Percentiles rank a stretch among this genome's conserved stretches.
phyloP scores from a whole-genome alignment of 1,284 basidiomycete species.

The Cerioporus squamosus region DNA sequence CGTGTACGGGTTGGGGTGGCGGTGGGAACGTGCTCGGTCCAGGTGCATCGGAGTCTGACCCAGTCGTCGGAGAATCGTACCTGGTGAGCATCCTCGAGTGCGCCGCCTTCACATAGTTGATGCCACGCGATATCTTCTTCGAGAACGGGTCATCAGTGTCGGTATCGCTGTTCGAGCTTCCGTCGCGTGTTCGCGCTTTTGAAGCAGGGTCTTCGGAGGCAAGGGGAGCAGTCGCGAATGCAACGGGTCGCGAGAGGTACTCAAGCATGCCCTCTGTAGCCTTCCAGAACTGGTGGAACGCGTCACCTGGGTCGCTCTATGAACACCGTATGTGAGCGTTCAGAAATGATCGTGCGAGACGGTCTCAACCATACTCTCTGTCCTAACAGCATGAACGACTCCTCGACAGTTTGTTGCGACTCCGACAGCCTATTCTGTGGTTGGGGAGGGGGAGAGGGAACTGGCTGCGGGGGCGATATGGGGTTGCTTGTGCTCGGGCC shows the following conservation, averaged over 20 bases:
- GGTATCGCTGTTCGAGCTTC: slow-evolving; percentile 62
- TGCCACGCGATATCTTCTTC: slow-evolving; percentile 33
- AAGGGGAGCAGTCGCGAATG: slow-evolving; percentile 81
- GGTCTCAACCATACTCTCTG: slow-evolving; percentile 52
- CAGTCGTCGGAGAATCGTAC: slow-evolving; percentile 31
- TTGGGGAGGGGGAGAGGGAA: slow-evolving; percentile 49
- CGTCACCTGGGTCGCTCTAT: slow-evolving; percentile 54
- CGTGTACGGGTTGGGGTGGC: slow-evolving; percentile 28
- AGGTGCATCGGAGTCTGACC: slow-evolving; percentile 28
- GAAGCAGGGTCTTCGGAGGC: slow-evolving; percentile 41
- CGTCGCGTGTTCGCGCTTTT: slow-evolving; percentile 42
- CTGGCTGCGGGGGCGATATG: slow-evolving; percentile 28
- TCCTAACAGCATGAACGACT: slow-evolving; percentile 83
- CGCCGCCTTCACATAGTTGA: slow-evolving; percentile 35
- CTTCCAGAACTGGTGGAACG: slow-evolving; percentile 86
- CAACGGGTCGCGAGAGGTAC: slow-evolving; percentile 80
- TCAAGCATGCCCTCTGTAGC: slow-evolving; percentile 84
- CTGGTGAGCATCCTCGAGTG: slow-evolving; percentile 36
- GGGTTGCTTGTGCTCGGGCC: slow-evolving; percentile 21
- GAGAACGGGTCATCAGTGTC: slow-evolving; percentile 63
- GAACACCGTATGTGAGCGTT: neutral
- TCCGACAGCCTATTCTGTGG: slow-evolving; percentile 54
- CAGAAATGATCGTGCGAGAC: neutral
- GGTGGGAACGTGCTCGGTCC: slow-evolving; percentile 35
- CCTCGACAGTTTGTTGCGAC: slow-evolving; percentile 76